Conservation (phyloP, 148 eudicot species). For the Vaccinium darrowii region DNA sequence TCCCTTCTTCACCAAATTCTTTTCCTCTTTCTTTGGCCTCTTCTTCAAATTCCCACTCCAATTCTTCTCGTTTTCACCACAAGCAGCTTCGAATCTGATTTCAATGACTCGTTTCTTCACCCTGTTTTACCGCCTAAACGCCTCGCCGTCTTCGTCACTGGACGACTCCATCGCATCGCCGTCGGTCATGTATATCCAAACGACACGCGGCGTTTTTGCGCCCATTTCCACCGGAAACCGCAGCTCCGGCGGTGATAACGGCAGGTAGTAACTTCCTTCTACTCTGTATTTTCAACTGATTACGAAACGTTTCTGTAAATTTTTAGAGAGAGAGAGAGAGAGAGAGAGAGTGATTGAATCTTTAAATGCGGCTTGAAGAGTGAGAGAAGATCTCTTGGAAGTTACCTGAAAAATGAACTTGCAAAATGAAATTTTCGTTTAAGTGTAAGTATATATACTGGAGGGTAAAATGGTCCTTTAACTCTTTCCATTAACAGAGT, state of each 20-base stretch:
- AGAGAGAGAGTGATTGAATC: neutral
- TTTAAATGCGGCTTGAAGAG: neutral
- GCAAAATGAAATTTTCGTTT: too few species aligned
- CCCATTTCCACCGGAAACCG: neutral
- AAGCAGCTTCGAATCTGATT: slow-evolving; percentile 30
- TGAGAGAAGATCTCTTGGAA: neutral
- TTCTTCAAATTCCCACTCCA: neutral
- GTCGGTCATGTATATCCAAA: slow-evolving; percentile 45
- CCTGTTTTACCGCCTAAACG: neutral
- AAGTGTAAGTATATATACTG: too few species aligned
- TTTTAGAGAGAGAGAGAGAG: neutral
- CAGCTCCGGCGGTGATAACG: neutral
- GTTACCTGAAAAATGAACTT: slow-evolving; percentile 2
- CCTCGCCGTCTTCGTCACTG: slow-evolving; percentile 26
- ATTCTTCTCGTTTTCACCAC: neutral
- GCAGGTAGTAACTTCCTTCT: neutral
- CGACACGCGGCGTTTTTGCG: slow-evolving; percentile 23
- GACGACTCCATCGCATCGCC: slow-evolving; percentile 67
- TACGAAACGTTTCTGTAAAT: neutral
- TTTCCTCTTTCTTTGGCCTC: neutral
- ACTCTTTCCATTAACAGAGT: too few species aligned
- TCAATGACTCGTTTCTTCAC: slow-evolving; percentile 38
- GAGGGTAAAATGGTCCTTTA: too few species aligned
- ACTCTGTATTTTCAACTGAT: neutral
- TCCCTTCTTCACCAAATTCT: neutral